These are phyloP conservation scores for Diplodia seriata DNA, from an alignment of 2,329 filamentous ascomycete species.

Conservation along the genomic window DNA sequence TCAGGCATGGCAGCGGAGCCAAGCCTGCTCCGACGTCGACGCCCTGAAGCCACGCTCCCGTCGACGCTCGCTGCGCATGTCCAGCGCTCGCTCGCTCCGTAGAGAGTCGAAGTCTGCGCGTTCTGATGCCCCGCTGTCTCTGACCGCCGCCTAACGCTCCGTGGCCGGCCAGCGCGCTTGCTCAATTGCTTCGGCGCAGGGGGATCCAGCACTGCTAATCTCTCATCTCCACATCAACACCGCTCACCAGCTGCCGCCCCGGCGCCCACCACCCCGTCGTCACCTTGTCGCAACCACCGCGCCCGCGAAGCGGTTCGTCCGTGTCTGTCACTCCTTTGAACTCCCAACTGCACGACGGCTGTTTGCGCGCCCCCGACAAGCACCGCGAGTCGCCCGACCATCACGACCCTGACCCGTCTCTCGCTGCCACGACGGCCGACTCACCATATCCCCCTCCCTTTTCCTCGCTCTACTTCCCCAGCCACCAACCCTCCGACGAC, in stretches of 20 bases:
- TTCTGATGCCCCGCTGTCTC: conserved; percentile 33
- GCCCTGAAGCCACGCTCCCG: conserved; percentile 17
- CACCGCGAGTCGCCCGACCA: conserved; percentile 29
- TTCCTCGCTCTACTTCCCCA: conserved; percentile 67
- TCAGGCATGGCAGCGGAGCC: conserved; percentile 21
- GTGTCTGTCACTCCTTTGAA: conserved; percentile 52
- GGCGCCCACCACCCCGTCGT: conserved; percentile 40
- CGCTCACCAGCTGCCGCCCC: conserved; percentile 29
- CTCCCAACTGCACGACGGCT: conserved; percentile 40
- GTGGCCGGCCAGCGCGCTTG: conserved; percentile 40
- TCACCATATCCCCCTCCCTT: conserved; percentile 67
- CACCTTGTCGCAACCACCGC: conserved; percentile 55
- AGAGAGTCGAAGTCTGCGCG: conserved; percentile 20
- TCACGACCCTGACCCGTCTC: conserved; percentile 30
- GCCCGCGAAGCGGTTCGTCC: conserved; percentile 54
- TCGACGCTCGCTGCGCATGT: conserved; percentile 16
- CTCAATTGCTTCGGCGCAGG: conserved; percentile 38
- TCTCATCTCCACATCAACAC: conserved; percentile 31
- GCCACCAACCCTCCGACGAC: conserved; percentile 53
- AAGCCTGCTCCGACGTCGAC: conserved; percentile 27
- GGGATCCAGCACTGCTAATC: conserved; percentile 31
- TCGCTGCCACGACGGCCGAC: conserved; percentile 55
- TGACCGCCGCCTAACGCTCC: conserved; percentile 38
- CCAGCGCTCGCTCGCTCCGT: conserved; percentile 23
- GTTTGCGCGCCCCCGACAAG: conserved; percentile 32